Base-by-base conservation (phyloP, 2,329 filamentous ascomycete genomes). In the Atkinsonella hypoxylon region DNA sequence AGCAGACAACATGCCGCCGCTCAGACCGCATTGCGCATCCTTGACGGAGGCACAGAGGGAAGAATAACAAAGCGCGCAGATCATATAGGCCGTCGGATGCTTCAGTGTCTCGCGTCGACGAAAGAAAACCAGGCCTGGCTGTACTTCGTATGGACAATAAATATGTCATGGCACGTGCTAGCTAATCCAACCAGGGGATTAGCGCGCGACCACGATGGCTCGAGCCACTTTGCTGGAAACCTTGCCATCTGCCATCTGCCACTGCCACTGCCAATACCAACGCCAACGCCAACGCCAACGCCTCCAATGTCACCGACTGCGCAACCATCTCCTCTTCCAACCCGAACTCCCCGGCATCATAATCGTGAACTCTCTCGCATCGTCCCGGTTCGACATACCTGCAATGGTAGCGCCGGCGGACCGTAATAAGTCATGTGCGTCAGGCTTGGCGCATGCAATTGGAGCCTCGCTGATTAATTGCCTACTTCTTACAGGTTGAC, bases 401-500 rank as follows among this genome's bases (percentile, higher is more conserved):
- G 18, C 20, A 43, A 47, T 42, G 12, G 30, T 34, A 46, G 17
- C 42, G 40, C 42, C 17, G 48, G 48, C 46, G 42, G 48, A 46
- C 17, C 20, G 26, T 26, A 3, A 8, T 26, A 49, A 36, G 22
- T 22, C 32, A 32, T 42, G 36, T 30, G 34, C 38, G 40, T 46
- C 45, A 17, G 39, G 26, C 10, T 34, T 38, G 20, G 47, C 30
- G 51, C 48, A 47, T 38, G 18, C 18, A 40, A 17, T 39, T 34
- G 46, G 43, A 44, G 52, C 54, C 53, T 45, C 55, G 64, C 64
- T 66, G 64, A 66, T 62, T 66, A 67, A 67, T 67, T 62, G 47
- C 59, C 58, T 47, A 43, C 57, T 58, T 61, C 59, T 66, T 57
- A 67, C 58, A 67, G 64, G 64, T 53, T 41, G 43, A 36, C 4